Conservation (phyloP, 345 rosid species). For the Eucalyptus erythrocorys region DNA sequence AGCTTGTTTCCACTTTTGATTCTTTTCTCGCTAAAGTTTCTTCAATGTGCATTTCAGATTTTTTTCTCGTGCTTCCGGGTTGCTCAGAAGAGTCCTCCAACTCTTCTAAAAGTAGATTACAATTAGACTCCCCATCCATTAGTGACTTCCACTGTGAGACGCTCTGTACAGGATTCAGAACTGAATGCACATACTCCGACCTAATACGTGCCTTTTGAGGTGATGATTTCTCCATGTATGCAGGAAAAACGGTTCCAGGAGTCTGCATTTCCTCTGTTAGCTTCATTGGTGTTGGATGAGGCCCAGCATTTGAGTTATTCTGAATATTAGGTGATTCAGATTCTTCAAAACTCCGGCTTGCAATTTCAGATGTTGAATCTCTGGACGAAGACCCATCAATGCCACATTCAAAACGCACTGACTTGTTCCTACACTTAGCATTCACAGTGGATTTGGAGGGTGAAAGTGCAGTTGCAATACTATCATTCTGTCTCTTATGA, state of each 20-base stretch:
- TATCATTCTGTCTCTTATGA: background rate
- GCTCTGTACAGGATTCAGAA: slow-evolving; percentile 35
- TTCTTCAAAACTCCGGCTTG: slow-evolving; percentile 15
- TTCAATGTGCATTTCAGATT: slow-evolving; percentile 4
- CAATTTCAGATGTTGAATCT: slow-evolving; percentile 21
- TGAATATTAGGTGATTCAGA: slow-evolving; percentile 8
- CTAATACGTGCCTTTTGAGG: slow-evolving; percentile 51
- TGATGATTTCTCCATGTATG: slow-evolving; percentile 27
- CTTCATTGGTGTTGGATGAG: slow-evolving; percentile 62
- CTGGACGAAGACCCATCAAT: slow-evolving; percentile 24
- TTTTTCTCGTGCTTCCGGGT: slow-evolving; percentile 17
- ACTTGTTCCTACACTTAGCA: slow-evolving; percentile 26
- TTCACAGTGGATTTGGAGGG: slow-evolving; percentile 15
- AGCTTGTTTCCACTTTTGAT: slow-evolving; percentile 29
- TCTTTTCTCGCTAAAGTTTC: slow-evolving; percentile 13
- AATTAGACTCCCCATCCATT: slow-evolving; percentile 12
- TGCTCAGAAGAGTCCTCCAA: slow-evolving; percentile 13
- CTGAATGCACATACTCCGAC: slow-evolving; percentile 66
- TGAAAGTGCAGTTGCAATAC: background rate
- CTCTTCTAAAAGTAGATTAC: slow-evolving; percentile 11
- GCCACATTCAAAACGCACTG: slow-evolving; percentile 45
- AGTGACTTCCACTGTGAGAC: slow-evolving; percentile 21
- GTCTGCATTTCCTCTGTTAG: slow-evolving; percentile 95
- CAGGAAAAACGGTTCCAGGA: slow-evolving; percentile 82
- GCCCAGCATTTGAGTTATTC: slow-evolving; percentile 23